Evolutionary conservation across 345 rosid genomes (phyloP), one percentile per base, ranked within the genome.

Genomic region (Rubroshorea leprosula): DNA sequence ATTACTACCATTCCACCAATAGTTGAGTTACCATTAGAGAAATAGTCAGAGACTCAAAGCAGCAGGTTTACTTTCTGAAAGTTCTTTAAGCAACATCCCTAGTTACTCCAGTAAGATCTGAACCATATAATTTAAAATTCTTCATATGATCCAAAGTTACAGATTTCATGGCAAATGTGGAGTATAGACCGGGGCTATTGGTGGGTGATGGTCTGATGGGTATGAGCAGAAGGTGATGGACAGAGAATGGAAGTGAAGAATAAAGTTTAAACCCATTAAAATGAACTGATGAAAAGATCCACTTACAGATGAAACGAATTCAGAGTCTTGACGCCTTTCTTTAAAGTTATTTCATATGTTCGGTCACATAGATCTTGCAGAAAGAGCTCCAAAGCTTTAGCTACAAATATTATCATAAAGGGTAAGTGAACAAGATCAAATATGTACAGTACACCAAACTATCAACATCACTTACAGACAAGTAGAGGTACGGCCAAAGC

Each of bases 401-500:
- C 94, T 86, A 75, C 75, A 73, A 45, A 31, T 17, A 52, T 27
- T 5, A 54, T 23, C 18, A 46, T 16, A 50, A 55, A 51, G 21
- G 41, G 25, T 9, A 53, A 54, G 45, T n/a, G n/a, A n/a, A n/a
- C n/a, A n/a, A n/a, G n/a, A n/a, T n/a, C n/a, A n/a, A n/a, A n/a
- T n/a, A n/a, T n/a, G n/a, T n/a, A n/a, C n/a, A n/a, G n/a, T n/a
- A n/a, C n/a, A n/a, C n/a, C 41, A 35, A 35, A 6, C 12, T 1
- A 19, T 7, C 13, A 54, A 25, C 62, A 52, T 22, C 9, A 70
- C 94, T 86, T 68, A 86, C 94, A 86, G 51, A 83, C 79, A 68
- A 86, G 85, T 55, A 83, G 82, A 65, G 94, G 94, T 10, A 86
- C 94, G 20, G 86, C 90, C 87, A 81, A 74, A 55, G 94, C 84